Conservation (phyloP, 371 early-diverging fungal genomes). For the Mortierella sp. region DNA sequence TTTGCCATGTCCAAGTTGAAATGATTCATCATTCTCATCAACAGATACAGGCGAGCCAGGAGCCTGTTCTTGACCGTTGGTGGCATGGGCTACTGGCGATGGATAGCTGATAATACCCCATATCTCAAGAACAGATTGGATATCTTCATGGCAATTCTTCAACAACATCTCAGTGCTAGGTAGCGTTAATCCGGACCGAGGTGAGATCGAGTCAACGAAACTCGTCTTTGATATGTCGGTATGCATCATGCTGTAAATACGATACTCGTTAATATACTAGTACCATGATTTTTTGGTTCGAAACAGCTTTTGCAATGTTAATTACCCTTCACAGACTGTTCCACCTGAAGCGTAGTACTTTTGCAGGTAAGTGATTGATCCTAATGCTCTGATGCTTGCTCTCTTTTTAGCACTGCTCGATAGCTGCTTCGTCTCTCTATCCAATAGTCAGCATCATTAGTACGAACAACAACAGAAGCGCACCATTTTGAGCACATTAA, state of each 20-base stretch:
- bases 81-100: conserved; percentile 19
- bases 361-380: conserved; percentile 59
- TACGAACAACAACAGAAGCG: neutral
- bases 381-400: conserved; percentile 53
- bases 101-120: conserved; percentile 58
- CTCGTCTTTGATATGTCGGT: conserved; percentile 25
- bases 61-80: conserved; percentile 17
- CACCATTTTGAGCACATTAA: neutral
- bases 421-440: conserved; percentile 27
- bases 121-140: conserved; percentile 52
- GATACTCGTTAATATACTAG: conserved; percentile 2
- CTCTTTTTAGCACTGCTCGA: conserved; percentile 52
- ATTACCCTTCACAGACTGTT: conserved; percentile 49
- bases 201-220: conserved; percentile 37
- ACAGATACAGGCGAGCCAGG: conserved; percentile 39
- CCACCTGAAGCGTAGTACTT: conserved; percentile 59
- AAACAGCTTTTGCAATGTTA: neutral
- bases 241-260: conserved; percentile 7
- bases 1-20: conserved; percentile 34
- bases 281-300: conserved; percentile 8
- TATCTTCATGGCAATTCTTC: conserved; percentile 50
- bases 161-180: conserved; percentile 47
- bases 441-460: neutral
- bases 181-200: conserved; percentile 42
- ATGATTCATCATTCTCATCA: conserved; percentile 21